Percentiles rank a stretch among this genome's conserved stretches.
Conservation (phyloP, 2,329 filamentous ascomycete species). For the Grosmannia clavigera region DNA sequence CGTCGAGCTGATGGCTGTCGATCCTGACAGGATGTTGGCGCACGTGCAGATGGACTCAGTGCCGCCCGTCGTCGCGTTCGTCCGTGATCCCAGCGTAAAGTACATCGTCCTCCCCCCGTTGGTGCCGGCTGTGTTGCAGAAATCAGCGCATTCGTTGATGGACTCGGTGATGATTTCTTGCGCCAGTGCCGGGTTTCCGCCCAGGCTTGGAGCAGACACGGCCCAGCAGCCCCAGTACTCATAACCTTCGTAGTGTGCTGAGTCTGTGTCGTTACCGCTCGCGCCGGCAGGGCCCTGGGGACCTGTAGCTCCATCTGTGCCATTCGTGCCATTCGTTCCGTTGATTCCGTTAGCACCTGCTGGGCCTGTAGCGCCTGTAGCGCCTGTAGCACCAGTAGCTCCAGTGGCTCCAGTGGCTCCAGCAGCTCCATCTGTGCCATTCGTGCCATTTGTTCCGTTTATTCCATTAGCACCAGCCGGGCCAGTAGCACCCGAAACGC, state of each 20-base stretch:
- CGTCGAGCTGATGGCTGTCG: background rate
- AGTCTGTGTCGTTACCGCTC: background rate
- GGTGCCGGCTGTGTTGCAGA: constrained; percentile 4
- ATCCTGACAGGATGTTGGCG: constrained; percentile 6
- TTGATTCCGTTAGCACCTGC: background rate
- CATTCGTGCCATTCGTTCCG: background rate
- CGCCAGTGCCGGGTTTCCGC: constrained; percentile 4
- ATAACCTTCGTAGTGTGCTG: background rate
- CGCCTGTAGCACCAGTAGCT: background rate
- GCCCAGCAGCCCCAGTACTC: constrained; percentile 9
- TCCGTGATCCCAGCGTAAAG: constrained; percentile 8
- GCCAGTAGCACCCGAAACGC: no score
- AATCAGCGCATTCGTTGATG: constrained; percentile 6
- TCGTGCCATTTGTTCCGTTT: no score
- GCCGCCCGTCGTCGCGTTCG: background rate
- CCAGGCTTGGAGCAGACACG: background rate
- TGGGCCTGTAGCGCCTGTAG: background rate
- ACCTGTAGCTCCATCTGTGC: background rate
- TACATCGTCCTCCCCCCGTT: constrained; percentile 2
- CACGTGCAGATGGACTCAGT: constrained; percentile 8
- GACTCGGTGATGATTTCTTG: constrained; percentile 7
- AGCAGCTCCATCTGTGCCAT: background rate
- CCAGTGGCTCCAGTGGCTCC: no score
- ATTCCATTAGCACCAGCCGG: background rate
- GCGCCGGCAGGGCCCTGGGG: background rate